Percentiles rank a stretch among this genome's conserved stretches.
These are phyloP conservation scores for Xylaria sp. DNA, from an alignment of 2,329 filamentous ascomycete genomes.

Conservation along the genomic window DNA sequence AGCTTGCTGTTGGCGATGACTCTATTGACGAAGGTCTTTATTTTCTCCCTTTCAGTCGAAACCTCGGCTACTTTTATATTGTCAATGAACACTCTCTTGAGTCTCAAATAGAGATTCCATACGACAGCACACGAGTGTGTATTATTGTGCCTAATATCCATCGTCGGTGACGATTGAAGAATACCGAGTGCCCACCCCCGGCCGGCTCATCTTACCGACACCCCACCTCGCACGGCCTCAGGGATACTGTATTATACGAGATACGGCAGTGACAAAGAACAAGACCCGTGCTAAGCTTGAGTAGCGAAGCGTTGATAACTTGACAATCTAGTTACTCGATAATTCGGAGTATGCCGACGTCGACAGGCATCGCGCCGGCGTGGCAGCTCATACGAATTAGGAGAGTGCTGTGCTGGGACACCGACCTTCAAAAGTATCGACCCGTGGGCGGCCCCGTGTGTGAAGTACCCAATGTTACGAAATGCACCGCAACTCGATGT, in stretches of 20 bases:
- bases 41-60: not conserved
- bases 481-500: not conserved
- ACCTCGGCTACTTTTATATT: conserved; percentile 1
- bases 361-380: not conserved
- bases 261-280: not conserved
- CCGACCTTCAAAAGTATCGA: not conserved
- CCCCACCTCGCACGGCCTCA: conserved; percentile 19
- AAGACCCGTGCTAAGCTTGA: not conserved
- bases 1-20: not conserved
- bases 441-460: not conserved
- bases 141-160: not conserved
- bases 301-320: not conserved
- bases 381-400: conserved; percentile 8
- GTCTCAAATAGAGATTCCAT: not conserved
- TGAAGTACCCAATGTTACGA: not conserved
- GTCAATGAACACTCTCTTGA: too few species aligned
- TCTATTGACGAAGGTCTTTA: not conserved
- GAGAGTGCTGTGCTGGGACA: not conserved
- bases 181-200: conserved; percentile 6
- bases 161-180: conserved; percentile 29
- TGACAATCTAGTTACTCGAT: not conserved
- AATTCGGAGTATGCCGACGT: not conserved
- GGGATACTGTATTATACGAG: not conserved
- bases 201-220: conserved; percentile 11
- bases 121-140: conserved; percentile 16